Percentiles rank a stretch among this genome's conserved stretches.
Conservation (phyloP, 768 basidiomycete genomes). For the Terana coerulea region DNA sequence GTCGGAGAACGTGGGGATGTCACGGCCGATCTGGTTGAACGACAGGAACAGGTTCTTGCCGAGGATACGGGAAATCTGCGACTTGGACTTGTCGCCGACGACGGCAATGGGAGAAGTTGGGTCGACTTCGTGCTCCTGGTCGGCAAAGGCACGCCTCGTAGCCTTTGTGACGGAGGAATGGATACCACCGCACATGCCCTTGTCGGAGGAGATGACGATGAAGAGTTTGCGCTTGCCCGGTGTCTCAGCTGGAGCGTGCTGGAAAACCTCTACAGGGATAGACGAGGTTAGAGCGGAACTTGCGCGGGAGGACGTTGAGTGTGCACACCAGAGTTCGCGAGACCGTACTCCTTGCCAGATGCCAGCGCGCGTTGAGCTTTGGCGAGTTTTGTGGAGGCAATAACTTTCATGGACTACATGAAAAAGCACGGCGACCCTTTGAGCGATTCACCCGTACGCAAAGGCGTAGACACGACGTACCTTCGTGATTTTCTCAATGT, state of each 20-base stretch:
- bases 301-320: neutral
- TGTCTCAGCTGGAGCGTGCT: slow-evolving; percentile 66
- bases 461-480: slow-evolving; percentile 35
- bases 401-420: slow-evolving; percentile 94
- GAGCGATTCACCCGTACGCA: neutral
- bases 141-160: slow-evolving; percentile 67
- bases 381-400: slow-evolving; percentile 94
- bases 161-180: slow-evolving; percentile 95
- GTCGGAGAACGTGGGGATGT: slow-evolving; percentile 96
- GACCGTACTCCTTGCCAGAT: slow-evolving; percentile 88
- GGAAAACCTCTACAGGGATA: slow-evolving; percentile 73
- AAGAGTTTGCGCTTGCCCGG: slow-evolving; percentile 80
- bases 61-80: slow-evolving; percentile 72
- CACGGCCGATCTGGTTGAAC: slow-evolving; percentile 97
- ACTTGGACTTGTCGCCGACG: slow-evolving; percentile 97
- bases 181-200: slow-evolving; percentile 99
- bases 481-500: slow-evolving; percentile 99
- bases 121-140: slow-evolving; percentile 47
- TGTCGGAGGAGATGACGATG: slow-evolving; percentile 94
- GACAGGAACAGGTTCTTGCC: slow-evolving; percentile 70
- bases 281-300: neutral
- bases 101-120: slow-evolving; percentile 72
- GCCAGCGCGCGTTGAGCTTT: slow-evolving; percentile 95
- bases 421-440: slow-evolving; percentile 4
- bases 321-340: slow-evolving; percentile 80